Evolutionary conservation across 805 yeast genomes (phyloP).

Genomic region (Yarrowia bubula): DNA sequence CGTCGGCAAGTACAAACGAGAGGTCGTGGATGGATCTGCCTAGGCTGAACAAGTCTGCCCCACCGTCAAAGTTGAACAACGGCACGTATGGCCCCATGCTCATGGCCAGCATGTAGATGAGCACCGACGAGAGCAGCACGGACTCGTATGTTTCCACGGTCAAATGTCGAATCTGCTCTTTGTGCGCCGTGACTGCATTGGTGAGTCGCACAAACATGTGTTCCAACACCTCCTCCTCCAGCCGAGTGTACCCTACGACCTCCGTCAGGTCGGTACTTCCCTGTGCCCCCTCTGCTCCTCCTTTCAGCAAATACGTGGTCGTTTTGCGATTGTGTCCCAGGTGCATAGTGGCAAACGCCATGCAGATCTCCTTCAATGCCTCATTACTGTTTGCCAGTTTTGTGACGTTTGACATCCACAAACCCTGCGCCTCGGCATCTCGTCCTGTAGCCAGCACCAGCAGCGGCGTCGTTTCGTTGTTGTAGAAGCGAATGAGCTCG

Average conservation of each 20-base stretch:
- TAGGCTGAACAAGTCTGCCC: background rate
- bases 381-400: background rate
- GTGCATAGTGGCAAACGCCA: constrained; percentile 13
- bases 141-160: background rate
- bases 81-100: background rate
- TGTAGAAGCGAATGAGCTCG: constrained; percentile 2
- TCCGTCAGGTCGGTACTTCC: background rate
- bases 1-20: background rate
- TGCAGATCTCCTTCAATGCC: background rate
- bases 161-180: background rate
- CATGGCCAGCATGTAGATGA: background rate
- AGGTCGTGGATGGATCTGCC: background rate
- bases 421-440: background rate
- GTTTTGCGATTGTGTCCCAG: constrained; percentile 3
- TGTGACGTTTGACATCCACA: constrained; percentile 2
- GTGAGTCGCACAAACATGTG: background rate
- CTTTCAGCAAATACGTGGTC: background rate
- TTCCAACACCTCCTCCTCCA: background rate
- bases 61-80: background rate
- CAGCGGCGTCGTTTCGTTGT: background rate
- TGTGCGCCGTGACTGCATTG: background rate
- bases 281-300: background rate
- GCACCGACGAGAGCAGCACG: background rate
- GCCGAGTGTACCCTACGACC: background rate
- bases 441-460: background rate